These are phyloP conservation scores for Colletotrichum trifolii DNA, from an alignment of 2,329 filamentous ascomycete species.

Conservation along the genomic window DNA sequence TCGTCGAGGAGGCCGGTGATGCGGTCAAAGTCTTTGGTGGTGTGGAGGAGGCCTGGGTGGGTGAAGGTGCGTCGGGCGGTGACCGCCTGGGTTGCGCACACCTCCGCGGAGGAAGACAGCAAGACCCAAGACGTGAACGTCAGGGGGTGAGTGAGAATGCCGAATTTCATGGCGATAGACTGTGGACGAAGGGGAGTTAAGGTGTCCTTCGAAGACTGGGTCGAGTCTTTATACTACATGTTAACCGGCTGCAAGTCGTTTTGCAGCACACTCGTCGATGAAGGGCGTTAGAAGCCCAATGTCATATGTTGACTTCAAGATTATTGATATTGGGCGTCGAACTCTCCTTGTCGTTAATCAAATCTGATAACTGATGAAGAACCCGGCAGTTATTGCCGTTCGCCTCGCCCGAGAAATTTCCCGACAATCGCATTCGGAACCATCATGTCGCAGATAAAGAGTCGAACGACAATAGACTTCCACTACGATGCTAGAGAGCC, in stretches of 20 bases:
- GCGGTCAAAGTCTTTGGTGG: conserved; percentile 49
- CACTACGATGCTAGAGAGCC: background rate
- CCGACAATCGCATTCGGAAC: background rate
- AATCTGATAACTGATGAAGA: background rate
- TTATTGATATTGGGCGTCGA: background rate
- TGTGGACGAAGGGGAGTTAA: background rate
- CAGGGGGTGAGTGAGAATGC: background rate
- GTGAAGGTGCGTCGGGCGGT: background rate
- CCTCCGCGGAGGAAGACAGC: background rate
- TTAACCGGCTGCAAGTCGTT: too few species aligned
- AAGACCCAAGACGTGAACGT: background rate
- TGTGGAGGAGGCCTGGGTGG: conserved; percentile 46
- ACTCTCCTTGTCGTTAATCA: background rate
- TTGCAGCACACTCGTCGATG: too few species aligned
- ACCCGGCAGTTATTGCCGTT: background rate
- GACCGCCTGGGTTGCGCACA: background rate
- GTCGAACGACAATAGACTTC: background rate
- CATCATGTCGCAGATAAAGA: background rate
- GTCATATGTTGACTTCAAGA: too few species aligned
- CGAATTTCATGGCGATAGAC: conserved; percentile 14
- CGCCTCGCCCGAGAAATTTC: conserved; percentile 2
- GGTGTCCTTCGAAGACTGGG: too few species aligned
- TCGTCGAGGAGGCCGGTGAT: conserved; percentile 50
- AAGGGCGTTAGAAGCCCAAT: too few species aligned
- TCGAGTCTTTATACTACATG: too few species aligned